Evolutionary conservation across 1,284 basidiomycete species (phyloP).

Genomic region (Phellopilus nigrolimitatus): DNA sequence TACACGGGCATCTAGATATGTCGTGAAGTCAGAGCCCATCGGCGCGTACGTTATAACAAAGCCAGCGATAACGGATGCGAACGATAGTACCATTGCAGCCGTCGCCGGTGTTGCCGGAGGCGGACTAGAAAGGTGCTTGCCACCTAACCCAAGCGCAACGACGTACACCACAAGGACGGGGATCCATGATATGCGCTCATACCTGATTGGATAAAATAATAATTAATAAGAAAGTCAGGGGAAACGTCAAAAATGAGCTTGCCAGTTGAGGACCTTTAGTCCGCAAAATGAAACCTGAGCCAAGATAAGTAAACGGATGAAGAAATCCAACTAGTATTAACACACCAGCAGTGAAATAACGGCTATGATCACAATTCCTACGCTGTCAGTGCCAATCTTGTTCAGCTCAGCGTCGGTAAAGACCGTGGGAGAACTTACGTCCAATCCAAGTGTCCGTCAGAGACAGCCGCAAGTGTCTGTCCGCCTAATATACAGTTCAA

Average conservation of each 20-base stretch:
- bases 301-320: constrained; percentile 2
- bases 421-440: constrained; percentile 38
- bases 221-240: background rate
- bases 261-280: constrained; percentile 69
- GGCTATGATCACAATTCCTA: constrained; percentile 86
- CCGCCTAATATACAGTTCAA: constrained; percentile 78
- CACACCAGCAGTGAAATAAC: constrained; percentile 70
- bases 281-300: constrained; percentile 75
- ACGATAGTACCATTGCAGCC: constrained; percentile 50
- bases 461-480: constrained; percentile 71
- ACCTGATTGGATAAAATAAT: constrained; percentile 37
- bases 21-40: constrained; percentile 70
- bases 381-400: constrained; percentile 36
- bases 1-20: constrained; percentile 54
- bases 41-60: constrained; percentile 68
- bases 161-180: constrained; percentile 76
- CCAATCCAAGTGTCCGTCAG: constrained; percentile 60
- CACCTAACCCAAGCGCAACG: constrained; percentile 70
- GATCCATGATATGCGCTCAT: constrained; percentile 73
- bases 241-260: constrained; percentile 11
- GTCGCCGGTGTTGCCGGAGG: constrained; percentile 46
- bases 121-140: constrained; percentile 52
- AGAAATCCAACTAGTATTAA: constrained; percentile 17
- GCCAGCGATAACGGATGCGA: constrained; percentile 66
- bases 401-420: background rate